Evolutionary conservation across 129 eudicot genomes (phyloP), one percentile per base, ranked within the genome.

Genomic region (Mikania micrantha): DNA sequence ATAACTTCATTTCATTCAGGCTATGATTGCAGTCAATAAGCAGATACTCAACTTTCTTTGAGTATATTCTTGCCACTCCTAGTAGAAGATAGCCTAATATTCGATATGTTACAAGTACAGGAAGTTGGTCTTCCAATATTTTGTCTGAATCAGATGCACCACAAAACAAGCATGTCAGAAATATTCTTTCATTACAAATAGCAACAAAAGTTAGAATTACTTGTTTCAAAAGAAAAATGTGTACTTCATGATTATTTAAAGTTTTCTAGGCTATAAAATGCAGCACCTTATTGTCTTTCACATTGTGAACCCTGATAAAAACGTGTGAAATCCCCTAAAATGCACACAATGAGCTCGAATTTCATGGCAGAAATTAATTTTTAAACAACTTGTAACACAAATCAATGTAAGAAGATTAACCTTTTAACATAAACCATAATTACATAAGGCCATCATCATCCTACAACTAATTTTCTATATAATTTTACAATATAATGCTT

Each of bases 41-140:
- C 34, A 94, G 76, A 83, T 82, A 89, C 66, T 87, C 99, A 3
- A 86, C 92, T 79, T 93, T 88, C 83, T 86, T 93, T 0, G 95
- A 86, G 80, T 88, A 84, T 54, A 93, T 83, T 53, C 96, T 82
- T 61, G 88, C 88, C 61, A 93, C 72, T 72, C 98, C 98, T 9
- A 93, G 75, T 52, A 94, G 95, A 66, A 89, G 95, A 80, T 70
- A 85, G 20, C 82, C 97, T 61, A 94, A 62, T 47, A 89, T 84
- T 80, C 99, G 79, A 63, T 87, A 86, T 4, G 95, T 82, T 57
- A 85, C 80, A 66, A n/a, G n/a, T n/a, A 74, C 72, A 3, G 86
- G 85, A 78, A 83, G 77, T 77, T 77, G 93, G 41, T 87, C 90
- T 9, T 17, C 58, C 75, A 89, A 72, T 35, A 94, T 89, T 70